Conservation (phyloP, 1,139 yeast species). For the Lodderomyces jiufengensis region DNA sequence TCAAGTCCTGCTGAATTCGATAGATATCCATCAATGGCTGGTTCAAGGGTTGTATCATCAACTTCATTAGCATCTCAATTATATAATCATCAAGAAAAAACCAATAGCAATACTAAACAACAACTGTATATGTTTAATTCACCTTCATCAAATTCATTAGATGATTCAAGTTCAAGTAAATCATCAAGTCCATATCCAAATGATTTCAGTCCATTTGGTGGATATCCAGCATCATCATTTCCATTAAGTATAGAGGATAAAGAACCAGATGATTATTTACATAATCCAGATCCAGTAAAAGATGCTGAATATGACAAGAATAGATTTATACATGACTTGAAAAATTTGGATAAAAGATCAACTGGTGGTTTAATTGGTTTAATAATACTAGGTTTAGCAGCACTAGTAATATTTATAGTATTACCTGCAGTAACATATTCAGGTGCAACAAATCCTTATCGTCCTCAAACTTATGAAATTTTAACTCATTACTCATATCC, state of each 20-base stretch:
- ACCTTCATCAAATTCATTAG: slow-evolving; percentile 21
- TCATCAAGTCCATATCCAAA: slow-evolving; percentile 9
- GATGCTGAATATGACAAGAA: slow-evolving; percentile 78
- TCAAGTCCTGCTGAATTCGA: slow-evolving; percentile 52
- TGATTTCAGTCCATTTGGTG: slow-evolving; percentile 82
- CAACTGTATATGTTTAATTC: slow-evolving; percentile 3
- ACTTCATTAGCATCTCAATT: slow-evolving; percentile 36
- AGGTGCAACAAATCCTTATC: slow-evolving; percentile 45
- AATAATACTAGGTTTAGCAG: slow-evolving; percentile 50
- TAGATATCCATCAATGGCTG: slow-evolving; percentile 53
- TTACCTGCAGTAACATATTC: slow-evolving; percentile 76
- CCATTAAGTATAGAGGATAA: slow-evolving; percentile 86
- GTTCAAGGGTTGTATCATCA: slow-evolving; percentile 47
- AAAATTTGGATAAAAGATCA: slow-evolving; percentile 57
- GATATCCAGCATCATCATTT: slow-evolving; percentile 87
- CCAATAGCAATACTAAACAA: slow-evolving; percentile 1
- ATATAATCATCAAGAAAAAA: slow-evolving; percentile 9
- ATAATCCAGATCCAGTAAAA: slow-evolving; percentile 88
- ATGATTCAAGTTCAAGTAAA: slow-evolving; percentile 15
- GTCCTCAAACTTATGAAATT: slow-evolving; percentile 37
- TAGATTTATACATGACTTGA: slow-evolving; percentile 56
- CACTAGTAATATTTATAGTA: slow-evolving; percentile 59
- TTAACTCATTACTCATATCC: slow-evolving; percentile 61
- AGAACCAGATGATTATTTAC: slow-evolving; percentile 88
- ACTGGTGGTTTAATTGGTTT: slow-evolving; percentile 61